Base-by-base conservation (phyloP, 2,329 filamentous ascomycete species). In the Xylariomycetidae sp. region DNA sequence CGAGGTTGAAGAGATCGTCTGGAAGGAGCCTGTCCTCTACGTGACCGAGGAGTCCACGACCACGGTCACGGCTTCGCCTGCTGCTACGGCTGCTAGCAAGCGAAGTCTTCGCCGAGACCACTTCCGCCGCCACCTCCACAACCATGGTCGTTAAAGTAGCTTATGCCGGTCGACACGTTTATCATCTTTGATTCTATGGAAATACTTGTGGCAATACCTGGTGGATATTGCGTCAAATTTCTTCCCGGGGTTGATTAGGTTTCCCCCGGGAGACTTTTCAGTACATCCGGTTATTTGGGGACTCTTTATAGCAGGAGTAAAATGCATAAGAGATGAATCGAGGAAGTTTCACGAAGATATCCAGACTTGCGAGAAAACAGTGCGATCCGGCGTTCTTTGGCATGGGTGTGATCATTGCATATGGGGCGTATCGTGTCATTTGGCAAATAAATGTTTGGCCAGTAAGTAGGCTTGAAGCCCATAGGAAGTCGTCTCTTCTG, bases 1-100 rank as follows among this genome's bases (percentile, higher is more conserved):
- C 27, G 46, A 66, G 6, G 70, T 81, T 10, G 65, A 64, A 40
- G 69, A 79, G 58, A 65, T 81, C 15, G 53, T 76, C 10, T 75
- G 72, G 67, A 68, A 72, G 32, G 65, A 78, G 56, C 64, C 72
- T 28, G 49, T 67, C 4, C 65, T 76, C 18, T 75, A 68, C 32
- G 68, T 75, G 12, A 76, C 70, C 1, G 56, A 67, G 34, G 52
- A 63, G 17, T 49, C 60, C 10, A 59, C 62, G 16, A 53, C 57
- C 15, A 64, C 63, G 3, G 53, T 60, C 5, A 67, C 67, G 1
- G 56, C 64, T n/a, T n/a, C n/a, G n/a, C n/a, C n/a, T n/a, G n/a
- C n/a, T n/a, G n/a, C n/a, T n/a, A n/a, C n/a, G n/a, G n/a, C n/a
- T n/a, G n/a, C n/a, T n/a, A n/a, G n/a, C n/a, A n/a, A n/a, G n/a